Percentiles rank a stretch among this genome's conserved stretches.
Evolutionary conservation across 371 early-diverging fungal genomes (phyloP).

Genomic region (Blakeslea trispora): DNA sequence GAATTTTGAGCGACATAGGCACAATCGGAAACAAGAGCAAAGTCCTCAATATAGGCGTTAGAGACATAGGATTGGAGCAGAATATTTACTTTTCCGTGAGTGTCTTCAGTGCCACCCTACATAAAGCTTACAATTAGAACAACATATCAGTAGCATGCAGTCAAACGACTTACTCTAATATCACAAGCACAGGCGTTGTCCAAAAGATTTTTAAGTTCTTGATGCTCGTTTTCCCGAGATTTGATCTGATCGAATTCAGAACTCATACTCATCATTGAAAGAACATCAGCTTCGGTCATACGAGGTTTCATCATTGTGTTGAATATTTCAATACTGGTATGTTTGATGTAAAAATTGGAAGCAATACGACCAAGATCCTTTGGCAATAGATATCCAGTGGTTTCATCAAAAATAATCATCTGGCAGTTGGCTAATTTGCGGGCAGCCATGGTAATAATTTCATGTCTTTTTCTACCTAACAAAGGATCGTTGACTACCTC

Average conservation of each 20-base stretch:
- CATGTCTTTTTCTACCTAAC: slow-evolving; percentile 72
- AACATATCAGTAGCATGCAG: neutral
- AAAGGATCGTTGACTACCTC: slow-evolving; percentile 80
- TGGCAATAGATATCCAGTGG: slow-evolving; percentile 79
- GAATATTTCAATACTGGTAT: slow-evolving; percentile 85
- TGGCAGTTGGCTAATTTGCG: slow-evolving; percentile 76
- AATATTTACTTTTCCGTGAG: slow-evolving; percentile 90
- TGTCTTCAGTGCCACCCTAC: slow-evolving; percentile 65
- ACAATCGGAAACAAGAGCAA: slow-evolving; percentile 91
- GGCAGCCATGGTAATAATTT: slow-evolving; percentile 78
- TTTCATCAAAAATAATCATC: slow-evolving; percentile 91
- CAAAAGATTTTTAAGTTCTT: slow-evolving; percentile 75
- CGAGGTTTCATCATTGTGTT: slow-evolving; percentile 69
- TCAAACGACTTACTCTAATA: slow-evolving; percentile 60
- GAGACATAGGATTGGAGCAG: slow-evolving; percentile 89
- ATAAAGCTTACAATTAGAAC: neutral
- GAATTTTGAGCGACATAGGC: slow-evolving; percentile 94
- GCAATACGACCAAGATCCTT: slow-evolving; percentile 95
- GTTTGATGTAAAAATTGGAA: slow-evolving; percentile 88
- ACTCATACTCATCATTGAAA: slow-evolving; percentile 86
- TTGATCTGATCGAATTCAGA: slow-evolving; percentile 94
- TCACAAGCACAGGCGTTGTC: slow-evolving; percentile 79
- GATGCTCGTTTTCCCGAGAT: slow-evolving; percentile 83
- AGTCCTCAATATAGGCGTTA: slow-evolving; percentile 79
- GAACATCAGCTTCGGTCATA: slow-evolving; percentile 88